Conservation (phyloP, 2,329 filamentous ascomycete genomes). For the Clonostachys chloroleuca region DNA sequence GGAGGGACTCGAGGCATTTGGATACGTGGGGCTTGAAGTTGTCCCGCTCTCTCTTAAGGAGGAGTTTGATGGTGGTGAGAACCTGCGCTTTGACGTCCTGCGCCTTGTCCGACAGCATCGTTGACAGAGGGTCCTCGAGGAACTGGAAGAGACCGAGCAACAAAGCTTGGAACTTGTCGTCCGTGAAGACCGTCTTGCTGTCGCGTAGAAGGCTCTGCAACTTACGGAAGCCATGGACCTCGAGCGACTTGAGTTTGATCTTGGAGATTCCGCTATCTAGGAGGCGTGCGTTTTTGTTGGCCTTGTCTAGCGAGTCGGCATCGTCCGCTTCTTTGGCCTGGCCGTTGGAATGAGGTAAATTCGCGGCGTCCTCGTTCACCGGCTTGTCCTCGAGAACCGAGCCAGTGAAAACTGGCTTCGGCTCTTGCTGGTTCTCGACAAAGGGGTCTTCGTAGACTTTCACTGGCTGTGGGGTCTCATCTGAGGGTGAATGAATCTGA, state of each 20-base stretch:
- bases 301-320: conserved; percentile 42
- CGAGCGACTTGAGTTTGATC: conserved; percentile 66
- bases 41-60: conserved; percentile 63
- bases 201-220: conserved; percentile 71
- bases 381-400: conserved; percentile 57
- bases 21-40: conserved; percentile 65
- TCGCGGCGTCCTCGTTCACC: conserved; percentile 49
- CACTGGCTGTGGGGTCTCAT: conserved; percentile 19
- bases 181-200: conserved; percentile 56
- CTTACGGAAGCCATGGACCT: conserved; percentile 77
- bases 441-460: conserved; percentile 63
- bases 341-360: conserved; percentile 17
- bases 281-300: conserved; percentile 54
- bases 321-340: conserved; percentile 7
- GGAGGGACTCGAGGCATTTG: conserved; percentile 61
- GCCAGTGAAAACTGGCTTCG: conserved; percentile 36
- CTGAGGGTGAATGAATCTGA: conserved; percentile 6
- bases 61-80: conserved; percentile 67
- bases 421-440: conserved; percentile 38
- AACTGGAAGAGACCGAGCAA: conserved; percentile 67
- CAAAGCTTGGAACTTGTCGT: conserved; percentile 66
- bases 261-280: conserved; percentile 72
- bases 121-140: conserved; percentile 56
- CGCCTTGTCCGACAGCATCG: conserved; percentile 56
- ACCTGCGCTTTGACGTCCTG: conserved; percentile 73